A percentile compares a stretch with the other conserved stretches of the same genome.
These are phyloP conservation scores for Penicillium riverlandense DNA, from an alignment of 495 filamentous ascomycete genomes.

Conservation along the genomic window DNA sequence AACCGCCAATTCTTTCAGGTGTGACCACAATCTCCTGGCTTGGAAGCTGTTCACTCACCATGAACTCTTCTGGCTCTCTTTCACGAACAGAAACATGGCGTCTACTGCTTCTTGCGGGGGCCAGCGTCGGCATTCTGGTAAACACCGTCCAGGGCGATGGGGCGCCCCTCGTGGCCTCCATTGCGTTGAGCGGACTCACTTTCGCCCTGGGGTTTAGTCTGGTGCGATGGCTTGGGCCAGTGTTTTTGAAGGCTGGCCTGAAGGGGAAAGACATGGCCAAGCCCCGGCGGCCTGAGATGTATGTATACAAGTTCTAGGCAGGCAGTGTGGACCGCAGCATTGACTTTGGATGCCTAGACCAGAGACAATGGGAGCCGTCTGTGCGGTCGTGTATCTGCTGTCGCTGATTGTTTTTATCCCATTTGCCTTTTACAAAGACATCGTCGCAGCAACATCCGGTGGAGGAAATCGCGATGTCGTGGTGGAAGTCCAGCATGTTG, in stretches of 20 bases:
- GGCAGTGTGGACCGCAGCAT: not conserved
- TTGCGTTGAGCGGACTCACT: conserved; percentile 78
- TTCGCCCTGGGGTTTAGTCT: conserved; percentile 74
- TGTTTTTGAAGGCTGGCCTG: conserved; percentile 81
- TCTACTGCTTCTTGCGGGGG: conserved; percentile 60
- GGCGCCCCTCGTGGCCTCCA: conserved; percentile 79
- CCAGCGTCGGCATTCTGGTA: conserved; percentile 64
- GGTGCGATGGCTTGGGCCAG: conserved; percentile 90
- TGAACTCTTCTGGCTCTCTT: conserved; percentile 42
- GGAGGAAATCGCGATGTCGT: conserved; percentile 87
- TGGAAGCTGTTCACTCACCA: conserved; percentile 11
- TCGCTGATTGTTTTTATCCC: conserved; percentile 86
- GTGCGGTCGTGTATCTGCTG: conserved; percentile 85
- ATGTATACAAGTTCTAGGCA: conserved; percentile 17
- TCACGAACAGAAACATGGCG: conserved; percentile 61
- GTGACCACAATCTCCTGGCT: no score
- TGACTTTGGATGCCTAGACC: conserved; percentile 43
- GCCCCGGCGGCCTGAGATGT: conserved; percentile 66
- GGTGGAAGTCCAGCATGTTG: conserved; percentile 53
- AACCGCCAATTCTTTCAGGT: no score
- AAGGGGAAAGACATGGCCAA: conserved; percentile 92
- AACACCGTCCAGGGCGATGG: conserved; percentile 83
- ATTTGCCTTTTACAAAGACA: conserved; percentile 96
- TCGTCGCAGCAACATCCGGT: conserved; percentile 90
- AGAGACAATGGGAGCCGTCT: conserved; percentile 96